Evolutionary conservation across 768 basidiomycete species (phyloP).

Genomic region (Filobasidium floriforme): DNA sequence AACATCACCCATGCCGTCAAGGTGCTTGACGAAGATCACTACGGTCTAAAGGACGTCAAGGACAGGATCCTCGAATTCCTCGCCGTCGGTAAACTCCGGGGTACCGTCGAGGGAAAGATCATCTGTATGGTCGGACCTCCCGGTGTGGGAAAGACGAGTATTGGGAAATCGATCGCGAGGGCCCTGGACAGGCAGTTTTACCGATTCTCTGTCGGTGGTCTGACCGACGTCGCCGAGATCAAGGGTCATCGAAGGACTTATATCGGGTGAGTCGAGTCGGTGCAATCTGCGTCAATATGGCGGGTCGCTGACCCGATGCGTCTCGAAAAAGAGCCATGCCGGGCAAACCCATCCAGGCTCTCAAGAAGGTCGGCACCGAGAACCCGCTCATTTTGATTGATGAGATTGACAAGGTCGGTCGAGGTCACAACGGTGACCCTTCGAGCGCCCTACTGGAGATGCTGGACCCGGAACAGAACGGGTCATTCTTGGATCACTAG

Average conservation of each 20-base stretch:
- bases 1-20: conserved; percentile 70
- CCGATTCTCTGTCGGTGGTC: conserved; percentile 90
- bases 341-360: conserved; percentile 88
- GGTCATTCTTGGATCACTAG: conserved; percentile 91
- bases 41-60: conserved; percentile 85
- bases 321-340: conserved; percentile 63
- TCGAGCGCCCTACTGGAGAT: conserved; percentile 84
- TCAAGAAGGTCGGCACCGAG: conserved; percentile 86
- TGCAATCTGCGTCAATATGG: conserved; percentile 9
- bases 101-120: conserved; percentile 94
- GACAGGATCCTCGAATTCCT: conserved; percentile 91
- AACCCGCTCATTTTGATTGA: conserved; percentile 91
- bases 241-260: conserved; percentile 98
- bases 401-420: conserved; percentile 90
- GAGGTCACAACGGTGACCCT: conserved; percentile 86
- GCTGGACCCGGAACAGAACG: conserved; percentile 92
- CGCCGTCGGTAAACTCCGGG: conserved; percentile 87
- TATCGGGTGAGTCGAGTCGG: conserved; percentile 58
- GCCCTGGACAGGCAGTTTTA: conserved; percentile 88
- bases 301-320: neutral
- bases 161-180: conserved; percentile 88
- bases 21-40: conserved; percentile 91
- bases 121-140: conserved; percentile 93
- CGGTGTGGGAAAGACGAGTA: conserved; percentile 94
- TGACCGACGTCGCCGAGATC: conserved; percentile 97